Percentiles rank a stretch among this genome's conserved stretches.
These are phyloP conservation scores for Eudorina sp. DNA, from an alignment of 139 green algal species.

Conservation along the genomic window DNA sequence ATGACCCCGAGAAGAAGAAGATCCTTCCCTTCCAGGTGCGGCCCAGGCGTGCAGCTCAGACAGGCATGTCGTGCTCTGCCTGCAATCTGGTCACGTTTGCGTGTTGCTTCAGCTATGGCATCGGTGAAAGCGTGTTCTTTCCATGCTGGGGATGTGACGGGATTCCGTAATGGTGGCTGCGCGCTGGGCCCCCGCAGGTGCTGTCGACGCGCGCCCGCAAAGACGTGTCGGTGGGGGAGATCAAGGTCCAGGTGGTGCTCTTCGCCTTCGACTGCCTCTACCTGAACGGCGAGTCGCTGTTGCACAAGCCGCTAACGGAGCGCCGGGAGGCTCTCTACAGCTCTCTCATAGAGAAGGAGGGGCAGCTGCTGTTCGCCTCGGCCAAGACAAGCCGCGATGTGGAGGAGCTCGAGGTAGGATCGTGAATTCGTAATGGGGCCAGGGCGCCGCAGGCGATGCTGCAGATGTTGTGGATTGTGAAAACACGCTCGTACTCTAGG, in stretches of 20 bases:
- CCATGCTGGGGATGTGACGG: too few species aligned
- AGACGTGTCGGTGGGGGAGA: constrained; percentile 89
- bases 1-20: constrained; percentile 80
- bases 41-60: too few species aligned
- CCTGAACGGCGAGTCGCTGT: constrained; percentile 90
- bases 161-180: neutral
- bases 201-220: constrained; percentile 92
- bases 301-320: constrained; percentile 82
- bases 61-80: too few species aligned
- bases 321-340: constrained; percentile 83
- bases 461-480: too few species aligned
- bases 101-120: too few species aligned
- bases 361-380: constrained; percentile 88
- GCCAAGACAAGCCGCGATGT: constrained; percentile 84
- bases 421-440: too few species aligned
- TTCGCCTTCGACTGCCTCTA: constrained; percentile 98
- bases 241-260: constrained; percentile 93
- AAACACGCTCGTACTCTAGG: too few species aligned
- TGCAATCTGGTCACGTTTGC: too few species aligned
- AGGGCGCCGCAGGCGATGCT: too few species aligned
- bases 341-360: constrained; percentile 73
- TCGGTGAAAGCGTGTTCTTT: too few species aligned
- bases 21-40: constrained; percentile 96
- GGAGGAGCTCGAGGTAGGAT: constrained; percentile 85
- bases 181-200: constrained; percentile 73